A percentile compares a stretch with the other conserved stretches of the same genome.
Evolutionary conservation across 345 rosid genomes (phyloP).

Genomic region (Hibiscus tridactylites): DNA sequence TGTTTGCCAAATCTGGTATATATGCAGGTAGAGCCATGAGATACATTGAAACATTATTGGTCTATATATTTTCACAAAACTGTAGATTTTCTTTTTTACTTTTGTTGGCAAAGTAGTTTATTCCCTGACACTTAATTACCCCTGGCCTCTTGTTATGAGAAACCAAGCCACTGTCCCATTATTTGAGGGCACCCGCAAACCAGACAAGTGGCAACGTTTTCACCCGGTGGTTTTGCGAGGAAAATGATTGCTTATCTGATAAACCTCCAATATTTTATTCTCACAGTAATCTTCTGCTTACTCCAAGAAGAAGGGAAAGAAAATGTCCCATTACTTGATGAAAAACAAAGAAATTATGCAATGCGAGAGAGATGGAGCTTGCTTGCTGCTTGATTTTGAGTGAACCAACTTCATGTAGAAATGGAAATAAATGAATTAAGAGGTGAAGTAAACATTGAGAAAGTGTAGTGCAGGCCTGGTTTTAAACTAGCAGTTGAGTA

Average conservation of each 20-base stretch:
- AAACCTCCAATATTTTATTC: not conserved
- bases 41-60: not conserved
- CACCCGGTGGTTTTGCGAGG: not conserved
- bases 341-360: not conserved
- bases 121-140: not conserved
- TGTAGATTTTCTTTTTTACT: not conserved
- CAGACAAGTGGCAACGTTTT: not conserved
- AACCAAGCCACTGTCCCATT: not conserved
- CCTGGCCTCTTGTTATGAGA: not conserved
- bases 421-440: not conserved
- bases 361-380: too few relatives aligned
- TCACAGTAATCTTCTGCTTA: not conserved
- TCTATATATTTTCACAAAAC: not conserved
- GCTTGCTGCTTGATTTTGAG: too few relatives aligned
- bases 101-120: not conserved
- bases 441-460: not conserved
- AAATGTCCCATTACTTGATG: not conserved
- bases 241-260: not conserved
- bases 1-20: not conserved
- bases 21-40: not conserved
- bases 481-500: not conserved
- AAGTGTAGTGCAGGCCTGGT: not conserved
- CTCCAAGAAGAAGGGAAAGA: not conserved
- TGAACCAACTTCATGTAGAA: not conserved
- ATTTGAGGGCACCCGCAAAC: not conserved